Evolutionary conservation across 2,329 filamentous ascomycete species (phyloP), one percentile per base, ranked within the genome.

Genomic region (Talaromyces funiculosus): DNA sequence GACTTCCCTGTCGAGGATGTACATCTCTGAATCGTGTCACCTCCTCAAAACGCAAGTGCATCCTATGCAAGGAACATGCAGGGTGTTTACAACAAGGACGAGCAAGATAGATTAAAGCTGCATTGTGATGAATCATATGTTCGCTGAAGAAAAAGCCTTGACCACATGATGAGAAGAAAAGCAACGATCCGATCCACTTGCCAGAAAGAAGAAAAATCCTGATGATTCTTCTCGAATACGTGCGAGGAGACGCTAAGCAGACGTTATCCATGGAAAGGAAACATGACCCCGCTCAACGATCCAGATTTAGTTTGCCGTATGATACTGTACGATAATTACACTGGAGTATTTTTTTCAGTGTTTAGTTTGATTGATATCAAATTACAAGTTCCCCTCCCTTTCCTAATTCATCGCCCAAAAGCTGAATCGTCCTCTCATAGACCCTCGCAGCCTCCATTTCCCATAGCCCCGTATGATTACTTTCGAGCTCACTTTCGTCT

Each of bases 381-480:
- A 53, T 65, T 42, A 69, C 67, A 51, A 57, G 31, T 18, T 61
- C 59, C 3, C 67, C 69, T n/a, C 67, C 68, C 47, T 68, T 66
- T 24, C 83, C 86, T 29, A 94, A 74, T 10, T 83, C 80, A 67
- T 88, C 86, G 0, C 89, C 90, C 14, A 96, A 74, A 69, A 89
- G 82, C 40, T 90, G 82, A 65, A 96, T 84, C 0, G 90, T 94
- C 67, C 83, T 83, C 72, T 94, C 90, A 75, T 94, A 96, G 1
- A 95, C 86, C 64, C 82, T 82, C 0, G 86, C 90, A 54, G 89
- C 84, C 64, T 89, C 86, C 81, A 92, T 85, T 64, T 89, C 82
- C 66, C 80, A 80, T 37, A 66, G 66, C 14, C 69, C 70, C 6
- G 67, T 62, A 33, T 33, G 47, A 29, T 74, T 71, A 43, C 18